Conservation (phyloP, 257 asterid species). For the Nicotiana knightiana region DNA sequence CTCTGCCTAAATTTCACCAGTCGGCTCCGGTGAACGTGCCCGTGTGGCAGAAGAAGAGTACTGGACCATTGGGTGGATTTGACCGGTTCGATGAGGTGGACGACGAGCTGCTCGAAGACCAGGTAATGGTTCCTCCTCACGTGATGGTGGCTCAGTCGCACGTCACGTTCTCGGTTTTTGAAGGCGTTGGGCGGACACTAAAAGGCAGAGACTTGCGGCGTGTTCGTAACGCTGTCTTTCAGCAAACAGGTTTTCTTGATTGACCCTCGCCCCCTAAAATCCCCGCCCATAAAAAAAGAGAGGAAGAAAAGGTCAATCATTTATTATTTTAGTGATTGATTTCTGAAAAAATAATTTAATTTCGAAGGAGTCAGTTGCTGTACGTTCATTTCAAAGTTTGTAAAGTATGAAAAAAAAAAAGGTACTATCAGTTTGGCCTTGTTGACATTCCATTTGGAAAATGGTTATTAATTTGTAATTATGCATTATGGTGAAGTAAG, state of each 20-base stretch:
- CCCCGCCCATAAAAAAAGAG: background rate
- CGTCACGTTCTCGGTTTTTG: slow-evolving; percentile 86
- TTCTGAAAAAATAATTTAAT: background rate
- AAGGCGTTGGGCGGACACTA: slow-evolving; percentile 83
- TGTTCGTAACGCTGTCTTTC: slow-evolving; percentile 82
- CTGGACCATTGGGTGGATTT: slow-evolving; percentile 11
- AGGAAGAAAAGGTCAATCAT: background rate
- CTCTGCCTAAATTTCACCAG: slow-evolving; percentile 36
- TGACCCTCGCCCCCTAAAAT: slow-evolving; percentile 8
- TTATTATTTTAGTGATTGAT: background rate
- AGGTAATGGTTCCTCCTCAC: slow-evolving; percentile 91
- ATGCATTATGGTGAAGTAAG: slow-evolving; percentile 6
- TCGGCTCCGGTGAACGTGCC: slow-evolving; percentile 91
- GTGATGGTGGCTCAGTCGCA: slow-evolving; percentile 85
- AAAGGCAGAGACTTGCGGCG: slow-evolving; percentile 83
- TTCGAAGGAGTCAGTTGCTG: background rate
- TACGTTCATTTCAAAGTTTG: background rate
- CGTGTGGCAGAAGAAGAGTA: slow-evolving; percentile 41
- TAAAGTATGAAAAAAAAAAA: background rate
- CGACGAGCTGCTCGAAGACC: slow-evolving; percentile 21
- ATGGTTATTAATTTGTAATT: slow-evolving; percentile 6
- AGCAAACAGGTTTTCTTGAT: slow-evolving; percentile 85
- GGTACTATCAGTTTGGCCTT: background rate
- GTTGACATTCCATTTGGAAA: background rate
- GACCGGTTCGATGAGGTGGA: slow-evolving; percentile 40